Percentiles rank a stretch among this genome's conserved stretches.
Conservation (phyloP, 495 filamentous ascomycete species). For the Talaromyces thailandensis region DNA sequence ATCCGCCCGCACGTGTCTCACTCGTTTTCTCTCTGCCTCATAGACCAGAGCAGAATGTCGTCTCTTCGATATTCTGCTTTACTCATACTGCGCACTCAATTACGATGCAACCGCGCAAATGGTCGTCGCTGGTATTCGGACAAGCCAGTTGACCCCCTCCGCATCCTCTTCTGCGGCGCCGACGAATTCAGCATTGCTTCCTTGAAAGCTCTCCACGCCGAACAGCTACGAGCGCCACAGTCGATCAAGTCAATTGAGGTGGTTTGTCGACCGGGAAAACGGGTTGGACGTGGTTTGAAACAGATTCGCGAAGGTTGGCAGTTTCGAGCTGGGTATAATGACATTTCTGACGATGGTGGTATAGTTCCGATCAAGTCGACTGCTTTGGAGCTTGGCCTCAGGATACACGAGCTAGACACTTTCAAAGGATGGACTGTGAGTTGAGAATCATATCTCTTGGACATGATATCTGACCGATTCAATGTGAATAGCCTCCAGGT, state of each 20-base stretch:
- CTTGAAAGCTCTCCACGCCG: conserved; percentile 57
- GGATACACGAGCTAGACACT: conserved; percentile 64
- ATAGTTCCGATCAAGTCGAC: conserved; percentile 66
- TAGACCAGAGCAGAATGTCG: background rate
- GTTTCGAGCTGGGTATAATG: conserved; percentile 4
- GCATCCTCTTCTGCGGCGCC: conserved; percentile 94
- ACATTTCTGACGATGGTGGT: background rate
- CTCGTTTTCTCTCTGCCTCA: background rate
- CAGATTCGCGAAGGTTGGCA: conserved; percentile 56
- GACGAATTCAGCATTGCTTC: conserved; percentile 84
- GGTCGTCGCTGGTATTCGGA: conserved; percentile 11
- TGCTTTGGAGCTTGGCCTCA: conserved; percentile 52
- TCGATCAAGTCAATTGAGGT: conserved; percentile 80
- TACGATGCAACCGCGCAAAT: background rate
- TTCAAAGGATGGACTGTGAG: conserved; percentile 74
- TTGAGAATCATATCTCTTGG: background rate
- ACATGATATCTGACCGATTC: conserved; percentile 5
- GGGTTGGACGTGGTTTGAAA: conserved; percentile 63
- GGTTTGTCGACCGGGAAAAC: conserved; percentile 70
- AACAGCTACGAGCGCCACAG: conserved; percentile 42
- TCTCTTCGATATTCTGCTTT: background rate
- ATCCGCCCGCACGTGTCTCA: background rate
- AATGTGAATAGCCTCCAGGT: conserved; percentile 18
- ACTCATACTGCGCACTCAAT: background rate
- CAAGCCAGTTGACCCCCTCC: conserved; percentile 51